Conservation (phyloP, 192 early-diverging fungal genomes). For the Backusella circina region DNA sequence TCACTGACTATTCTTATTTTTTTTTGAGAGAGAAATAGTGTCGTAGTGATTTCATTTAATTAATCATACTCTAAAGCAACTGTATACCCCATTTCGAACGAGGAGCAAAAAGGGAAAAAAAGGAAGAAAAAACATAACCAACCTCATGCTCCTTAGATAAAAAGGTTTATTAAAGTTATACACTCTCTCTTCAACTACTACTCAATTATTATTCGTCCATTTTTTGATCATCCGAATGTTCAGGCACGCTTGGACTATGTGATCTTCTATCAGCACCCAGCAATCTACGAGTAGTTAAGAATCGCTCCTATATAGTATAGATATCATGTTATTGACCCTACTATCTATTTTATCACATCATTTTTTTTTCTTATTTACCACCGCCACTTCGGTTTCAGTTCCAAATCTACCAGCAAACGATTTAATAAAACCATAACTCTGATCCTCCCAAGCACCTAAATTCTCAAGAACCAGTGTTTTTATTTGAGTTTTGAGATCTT, state of each 20-base stretch:
- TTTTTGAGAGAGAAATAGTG: no score
- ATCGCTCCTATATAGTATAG: conserved; percentile 3
- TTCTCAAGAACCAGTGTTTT: conserved; percentile 65
- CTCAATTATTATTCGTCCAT: background rate
- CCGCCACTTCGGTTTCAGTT: conserved; percentile 48
- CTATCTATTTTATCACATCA: background rate
- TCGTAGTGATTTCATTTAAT: no score
- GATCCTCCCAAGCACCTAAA: conserved; percentile 66
- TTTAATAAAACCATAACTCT: conserved; percentile 68
- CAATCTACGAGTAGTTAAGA: conserved; percentile 1
- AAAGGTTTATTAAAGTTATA: background rate
- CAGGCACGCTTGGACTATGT: background rate
- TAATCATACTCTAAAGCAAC: no score
- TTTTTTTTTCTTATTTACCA: background rate
- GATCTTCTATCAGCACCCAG: background rate
- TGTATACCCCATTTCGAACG: no score
- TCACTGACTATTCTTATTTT: no score
- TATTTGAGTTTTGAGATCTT: conserved; percentile 63
- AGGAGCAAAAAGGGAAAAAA: background rate
- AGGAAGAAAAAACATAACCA: no score
- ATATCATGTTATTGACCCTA: background rate
- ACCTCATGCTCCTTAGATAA: background rate
- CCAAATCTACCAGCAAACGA: conserved; percentile 68
- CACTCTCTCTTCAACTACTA: background rate
- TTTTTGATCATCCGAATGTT: background rate